These are phyloP conservation scores for Tetracladium maxilliforme DNA, from an alignment of 2,329 filamentous ascomycete species.

Conservation along the genomic window DNA sequence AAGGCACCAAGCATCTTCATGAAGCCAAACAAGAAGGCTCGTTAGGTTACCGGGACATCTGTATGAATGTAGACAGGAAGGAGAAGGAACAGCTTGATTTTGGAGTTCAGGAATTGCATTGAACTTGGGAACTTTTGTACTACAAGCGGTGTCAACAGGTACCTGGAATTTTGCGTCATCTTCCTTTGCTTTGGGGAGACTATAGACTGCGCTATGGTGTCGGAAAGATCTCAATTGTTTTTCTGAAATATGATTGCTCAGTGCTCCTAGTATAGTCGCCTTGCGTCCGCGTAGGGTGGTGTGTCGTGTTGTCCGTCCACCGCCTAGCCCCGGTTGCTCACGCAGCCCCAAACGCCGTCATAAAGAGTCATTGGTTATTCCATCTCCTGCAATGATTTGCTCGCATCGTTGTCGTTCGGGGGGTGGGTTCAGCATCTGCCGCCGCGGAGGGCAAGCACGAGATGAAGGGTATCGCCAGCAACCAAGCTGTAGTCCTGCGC, in stretches of 20 bases:
- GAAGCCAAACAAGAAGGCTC: too few relatives aligned
- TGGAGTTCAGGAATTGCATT: too few relatives aligned
- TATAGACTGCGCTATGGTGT: too few relatives aligned
- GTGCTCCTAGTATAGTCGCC: background rate
- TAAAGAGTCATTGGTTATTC: slow-evolving; percentile 4
- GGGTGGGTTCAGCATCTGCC: slow-evolving; percentile 24
- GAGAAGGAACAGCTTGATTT: too few relatives aligned
- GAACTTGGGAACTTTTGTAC: too few relatives aligned
- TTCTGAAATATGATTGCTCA: background rate
- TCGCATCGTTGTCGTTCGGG: background rate
- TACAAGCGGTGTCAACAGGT: too few relatives aligned
- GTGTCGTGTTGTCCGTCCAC: background rate
- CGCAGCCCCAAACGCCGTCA: background rate
- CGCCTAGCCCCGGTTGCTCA: background rate
- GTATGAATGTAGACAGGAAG: too few relatives aligned
- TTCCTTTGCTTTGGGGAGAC: too few relatives aligned
- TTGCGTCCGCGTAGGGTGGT: slow-evolving; percentile 1
- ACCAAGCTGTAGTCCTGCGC: slow-evolving; percentile 82
- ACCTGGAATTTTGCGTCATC: too few relatives aligned
- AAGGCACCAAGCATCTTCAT: slow-evolving; percentile 6
- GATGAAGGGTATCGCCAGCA: slow-evolving; percentile 83
- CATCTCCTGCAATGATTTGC: slow-evolving; percentile 3
- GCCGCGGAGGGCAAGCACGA: slow-evolving; percentile 87
- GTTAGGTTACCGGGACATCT: too few relatives aligned
- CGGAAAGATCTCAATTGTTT: too few relatives aligned